Base-by-base conservation (phyloP, 495 filamentous ascomycete species). In the Hypoxylon fragiforme region DNA sequence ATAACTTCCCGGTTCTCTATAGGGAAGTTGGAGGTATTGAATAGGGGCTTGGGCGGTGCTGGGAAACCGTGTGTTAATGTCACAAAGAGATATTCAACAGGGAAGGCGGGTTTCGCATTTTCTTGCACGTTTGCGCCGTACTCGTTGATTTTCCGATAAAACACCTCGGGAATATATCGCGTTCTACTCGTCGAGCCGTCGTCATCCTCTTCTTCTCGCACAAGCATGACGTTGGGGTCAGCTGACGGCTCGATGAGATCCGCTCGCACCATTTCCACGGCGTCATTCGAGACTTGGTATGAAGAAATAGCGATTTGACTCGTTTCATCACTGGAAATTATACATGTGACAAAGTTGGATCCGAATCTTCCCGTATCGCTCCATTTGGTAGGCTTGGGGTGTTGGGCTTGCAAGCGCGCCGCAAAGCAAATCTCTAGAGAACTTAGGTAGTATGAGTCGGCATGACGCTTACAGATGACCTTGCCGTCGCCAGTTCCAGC, bases 21-120 rank as follows among this genome's bases (percentile, higher is more conserved):
- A 7, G 92, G 86, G 70, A 97, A 99, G 12, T 70, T 76, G 43
- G 80, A 77, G 11, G 77, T 71, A 14, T 64, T 81, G 72, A 97
- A 97, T 11, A 85, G 50, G 3, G 91, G 90, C 22, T 81, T 83
- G 3, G 89, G 78, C 21, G 85, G 76, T 34, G 84, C 91, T 0
- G 95, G 95, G 74, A 97, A 97, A 32, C 95, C 94, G 66, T 99
- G 92, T 6, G 94, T 99, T 34, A 99, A 81, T 5, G 94, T 97
- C 44, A 97, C 89, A 22, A 97, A 83, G 22, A 99, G 80, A 68
- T 97, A 99, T 63, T 97, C 95, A 22, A 96, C 92, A 0, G 94
- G 94, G 68, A 99, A 99, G 38, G 85, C 82, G 2, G 95, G 94
- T 64, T 96, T 97, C 20, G 95, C 94, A 64, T 96, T 97, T 64